A percentile compares a stretch with the other conserved stretches of the same genome.
Evolutionary conservation across 73 alveolate species (phyloP).

Genomic region (Effrenium voratum): DNA sequence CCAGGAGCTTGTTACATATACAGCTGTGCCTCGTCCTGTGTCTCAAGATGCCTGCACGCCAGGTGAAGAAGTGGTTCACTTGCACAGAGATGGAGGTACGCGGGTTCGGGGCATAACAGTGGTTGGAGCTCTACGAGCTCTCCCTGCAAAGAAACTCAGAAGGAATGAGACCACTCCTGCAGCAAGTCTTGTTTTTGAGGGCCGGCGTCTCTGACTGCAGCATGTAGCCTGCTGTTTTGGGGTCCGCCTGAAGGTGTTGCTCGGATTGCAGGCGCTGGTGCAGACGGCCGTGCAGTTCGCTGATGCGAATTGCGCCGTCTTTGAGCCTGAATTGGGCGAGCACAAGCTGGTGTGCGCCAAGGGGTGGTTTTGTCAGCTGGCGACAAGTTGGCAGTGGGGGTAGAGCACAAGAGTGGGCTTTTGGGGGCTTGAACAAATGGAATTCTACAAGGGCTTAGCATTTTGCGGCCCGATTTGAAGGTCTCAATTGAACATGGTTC

Average conservation of each 20-base stretch:
- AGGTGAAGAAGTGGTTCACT: slow-evolving; percentile 86
- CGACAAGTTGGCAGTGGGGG: too few relatives aligned
- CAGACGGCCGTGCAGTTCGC: slow-evolving; percentile 91
- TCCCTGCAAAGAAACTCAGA: too few relatives aligned
- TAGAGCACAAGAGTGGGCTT: too few relatives aligned
- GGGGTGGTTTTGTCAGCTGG: too few relatives aligned
- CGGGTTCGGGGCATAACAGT: too few relatives aligned
- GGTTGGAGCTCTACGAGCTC: too few relatives aligned
- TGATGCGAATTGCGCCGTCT: slow-evolving; percentile 75
- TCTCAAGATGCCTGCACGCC: neutral
- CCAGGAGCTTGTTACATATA: neutral
- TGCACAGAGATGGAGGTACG: slow-evolving; percentile 93
- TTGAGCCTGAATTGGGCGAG: slow-evolving; percentile 90
- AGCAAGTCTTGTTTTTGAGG: neutral
- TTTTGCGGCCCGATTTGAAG: too few relatives aligned
- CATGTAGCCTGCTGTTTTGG: too few relatives aligned
- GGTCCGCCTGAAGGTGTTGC: too few relatives aligned
- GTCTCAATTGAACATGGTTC: too few relatives aligned
- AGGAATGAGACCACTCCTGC: neutral
- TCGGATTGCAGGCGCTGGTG: slow-evolving; percentile 86
- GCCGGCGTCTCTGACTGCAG: too few relatives aligned
- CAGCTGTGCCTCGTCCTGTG: neutral
- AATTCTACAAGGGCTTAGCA: too few relatives aligned
- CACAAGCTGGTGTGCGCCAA: slow-evolving; percentile 92
- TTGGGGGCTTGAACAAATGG: neutral